phyloP scores from a whole-genome alignment of 2,329 filamentous ascomycete species.

The Colletotrichum sp. region DNA sequence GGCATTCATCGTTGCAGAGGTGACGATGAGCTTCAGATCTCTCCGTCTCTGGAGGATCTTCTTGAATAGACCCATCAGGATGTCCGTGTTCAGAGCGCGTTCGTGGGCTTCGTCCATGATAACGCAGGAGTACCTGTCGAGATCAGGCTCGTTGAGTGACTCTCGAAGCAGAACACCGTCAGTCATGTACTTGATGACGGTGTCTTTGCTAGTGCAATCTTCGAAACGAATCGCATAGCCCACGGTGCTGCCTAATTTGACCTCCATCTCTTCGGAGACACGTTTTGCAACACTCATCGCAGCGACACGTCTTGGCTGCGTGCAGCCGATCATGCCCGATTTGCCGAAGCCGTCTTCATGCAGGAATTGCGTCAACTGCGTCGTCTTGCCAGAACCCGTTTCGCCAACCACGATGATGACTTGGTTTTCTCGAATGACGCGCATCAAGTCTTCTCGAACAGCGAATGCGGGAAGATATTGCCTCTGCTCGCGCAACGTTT shows the following conservation, averaged over 20 bases:
- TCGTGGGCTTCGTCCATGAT: slow-evolving; percentile 99
- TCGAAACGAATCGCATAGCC: slow-evolving; percentile 99
- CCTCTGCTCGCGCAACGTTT: slow-evolving; percentile 87
- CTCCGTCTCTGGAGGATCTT: slow-evolving; percentile 90
- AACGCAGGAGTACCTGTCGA: slow-evolving; percentile 96
- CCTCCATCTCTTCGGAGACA: slow-evolving; percentile 98
- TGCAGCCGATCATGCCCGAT: slow-evolving; percentile 91
- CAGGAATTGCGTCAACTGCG: slow-evolving; percentile 94
- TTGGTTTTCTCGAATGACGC: slow-evolving; percentile 95
- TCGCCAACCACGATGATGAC: slow-evolving; percentile 97
- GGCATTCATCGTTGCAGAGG: slow-evolving; percentile 97
- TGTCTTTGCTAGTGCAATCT: slow-evolving; percentile 95
- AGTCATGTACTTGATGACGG: slow-evolving; percentile 98
- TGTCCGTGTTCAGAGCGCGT: slow-evolving; percentile 93
- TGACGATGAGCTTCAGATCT: slow-evolving; percentile 96
- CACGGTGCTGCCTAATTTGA: slow-evolving; percentile 83
- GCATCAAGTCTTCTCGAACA: slow-evolving; percentile 88
- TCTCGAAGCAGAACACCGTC: slow-evolving; percentile 94
- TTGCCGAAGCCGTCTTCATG: slow-evolving; percentile 94
- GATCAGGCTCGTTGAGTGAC: slow-evolving; percentile 87
- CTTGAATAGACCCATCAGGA: slow-evolving; percentile 96
- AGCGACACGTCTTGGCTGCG: slow-evolving; percentile 92
- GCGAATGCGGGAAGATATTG: slow-evolving; percentile 96
- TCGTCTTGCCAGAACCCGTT: slow-evolving; percentile 97
- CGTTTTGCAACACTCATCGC: slow-evolving; percentile 99